Evolutionary conservation across 495 filamentous ascomycete species (phyloP), one percentile per base, ranked within the genome.

Genomic region (Lasiosphaeris hirsuta): DNA sequence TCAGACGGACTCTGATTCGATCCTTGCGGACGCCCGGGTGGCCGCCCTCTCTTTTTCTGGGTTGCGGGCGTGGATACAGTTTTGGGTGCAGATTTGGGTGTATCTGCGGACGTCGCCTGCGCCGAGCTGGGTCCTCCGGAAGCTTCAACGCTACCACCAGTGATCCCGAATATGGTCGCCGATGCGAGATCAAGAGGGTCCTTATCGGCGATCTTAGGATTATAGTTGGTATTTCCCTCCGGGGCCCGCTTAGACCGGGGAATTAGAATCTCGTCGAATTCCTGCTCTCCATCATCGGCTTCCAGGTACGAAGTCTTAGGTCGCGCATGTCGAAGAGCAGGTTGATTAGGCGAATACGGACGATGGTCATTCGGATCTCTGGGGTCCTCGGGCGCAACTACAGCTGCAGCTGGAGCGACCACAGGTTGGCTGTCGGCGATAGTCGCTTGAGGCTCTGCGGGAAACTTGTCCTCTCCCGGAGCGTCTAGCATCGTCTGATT

Each of bases 241-340:
- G 60, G 60, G 10, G 56, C 59, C 23, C 58, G 58, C 56, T 64
- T 56, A 18, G 61, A 63, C 23, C 57, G 62, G 14, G 66, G 65
- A 18, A 74, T 59, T 10, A 68, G 2, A 15, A 66, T 58, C 23
- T 78, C 72, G 56, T 74, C 58, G 7, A 72, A 71, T 18, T 78
- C 72, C 9, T 73, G 70, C 36, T 63, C 65, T 13, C 62, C 61
- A 15, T 73, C 63, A n/a, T 74, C 71, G 4, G 65, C 62, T 17
- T 73, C 70, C 5, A 68, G 45, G 43, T 78, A 80, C 15, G 74
- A 75, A 8, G 60, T 54, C 50, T 66, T 73, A 19, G 77, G 76
- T 45, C 72, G 73, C 34, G 77, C 75, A 51, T 77, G 76, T 30
- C 77, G 71, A 15, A 80, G 66, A 23, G 66, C 60, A 35, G 76